Percentiles rank a stretch among this genome's conserved stretches.
Conservation (phyloP, 192 early-diverging fungal genomes). For the Coemansia sp. region DNA sequence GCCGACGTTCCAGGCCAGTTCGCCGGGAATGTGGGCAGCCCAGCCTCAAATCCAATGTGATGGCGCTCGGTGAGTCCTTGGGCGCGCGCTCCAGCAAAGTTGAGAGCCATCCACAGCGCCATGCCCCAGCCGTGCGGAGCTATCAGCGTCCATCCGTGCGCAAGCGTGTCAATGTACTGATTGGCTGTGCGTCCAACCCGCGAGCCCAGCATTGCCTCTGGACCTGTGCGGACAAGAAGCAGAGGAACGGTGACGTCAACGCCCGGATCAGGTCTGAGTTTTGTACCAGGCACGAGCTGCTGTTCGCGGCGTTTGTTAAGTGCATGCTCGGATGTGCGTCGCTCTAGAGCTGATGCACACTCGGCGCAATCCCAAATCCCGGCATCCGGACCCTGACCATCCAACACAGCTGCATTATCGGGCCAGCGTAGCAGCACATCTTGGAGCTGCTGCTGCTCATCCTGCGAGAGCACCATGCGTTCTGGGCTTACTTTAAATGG, state of each 20-base stretch:
- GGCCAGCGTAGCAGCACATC: constrained; percentile 63
- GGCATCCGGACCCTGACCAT: constrained; percentile 31
- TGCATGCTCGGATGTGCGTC: constrained; percentile 55
- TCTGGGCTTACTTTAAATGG: constrained; percentile 21
- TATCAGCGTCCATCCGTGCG: constrained; percentile 80
- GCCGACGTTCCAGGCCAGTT: constrained; percentile 78
- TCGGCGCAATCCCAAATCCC: constrained; percentile 61
- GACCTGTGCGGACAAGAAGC: constrained; percentile 76
- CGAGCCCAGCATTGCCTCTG: constrained; percentile 32
- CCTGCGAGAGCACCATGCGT: not conserved
- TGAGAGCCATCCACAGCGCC: constrained; percentile 82
- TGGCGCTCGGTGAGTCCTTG: constrained; percentile 74
- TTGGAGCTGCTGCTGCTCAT: constrained; percentile 34
- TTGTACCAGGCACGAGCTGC: constrained; percentile 72
- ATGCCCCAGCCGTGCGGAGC: constrained; percentile 82
- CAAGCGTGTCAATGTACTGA: constrained; percentile 31
- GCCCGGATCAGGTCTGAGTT: constrained; percentile 50
- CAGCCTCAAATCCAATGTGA: constrained; percentile 74
- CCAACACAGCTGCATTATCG: constrained; percentile 44
- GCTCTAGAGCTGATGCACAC: constrained; percentile 44
- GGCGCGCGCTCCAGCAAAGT: constrained; percentile 83
- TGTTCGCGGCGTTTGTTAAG: constrained; percentile 61
- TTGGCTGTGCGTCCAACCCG: constrained; percentile 48
- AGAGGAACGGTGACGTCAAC: constrained; percentile 73
- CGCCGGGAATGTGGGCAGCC: constrained; percentile 75